These are phyloP conservation scores for Aspergillus baeticus DNA, from an alignment of 495 filamentous ascomycete species.

Conservation along the genomic window DNA sequence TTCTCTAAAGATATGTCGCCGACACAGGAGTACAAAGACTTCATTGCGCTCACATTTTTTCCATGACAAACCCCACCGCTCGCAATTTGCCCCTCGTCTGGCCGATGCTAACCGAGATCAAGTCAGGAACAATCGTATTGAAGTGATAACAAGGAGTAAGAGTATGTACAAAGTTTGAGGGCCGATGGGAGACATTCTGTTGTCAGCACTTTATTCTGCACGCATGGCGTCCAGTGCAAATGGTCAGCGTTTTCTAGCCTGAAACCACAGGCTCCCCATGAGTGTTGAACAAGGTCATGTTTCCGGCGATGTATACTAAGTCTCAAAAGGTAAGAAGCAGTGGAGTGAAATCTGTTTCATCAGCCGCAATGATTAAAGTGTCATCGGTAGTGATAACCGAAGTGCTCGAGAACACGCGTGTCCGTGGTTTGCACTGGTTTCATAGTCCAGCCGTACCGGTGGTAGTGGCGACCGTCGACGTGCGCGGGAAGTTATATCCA, in stretches of 20 bases:
- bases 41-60: not conserved
- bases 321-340: too few species aligned
- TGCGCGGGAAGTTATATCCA: not conserved
- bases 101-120: slow-evolving; percentile 5
- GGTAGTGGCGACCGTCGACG: too few species aligned
- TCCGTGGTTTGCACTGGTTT: not conserved
- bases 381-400: not conserved
- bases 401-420: not conserved
- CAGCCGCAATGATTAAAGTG: not conserved
- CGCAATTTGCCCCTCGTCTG: slow-evolving; percentile 5
- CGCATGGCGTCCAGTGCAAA: not conserved
- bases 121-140: not conserved
- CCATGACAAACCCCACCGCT: not conserved
- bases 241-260: not conserved
- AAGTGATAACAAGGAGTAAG: not conserved
- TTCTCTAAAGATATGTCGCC: not conserved
- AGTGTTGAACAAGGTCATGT: too few species aligned
- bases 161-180: too few species aligned
- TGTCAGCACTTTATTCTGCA: not conserved
- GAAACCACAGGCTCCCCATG: not conserved
- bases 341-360: too few species aligned
- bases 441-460: too few species aligned
- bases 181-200: not conserved
- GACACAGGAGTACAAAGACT: not conserved
- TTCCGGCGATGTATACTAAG: too few species aligned